Conservation (phyloP, 2,329 filamentous ascomycete genomes). For the Paradendryphiella salina region DNA sequence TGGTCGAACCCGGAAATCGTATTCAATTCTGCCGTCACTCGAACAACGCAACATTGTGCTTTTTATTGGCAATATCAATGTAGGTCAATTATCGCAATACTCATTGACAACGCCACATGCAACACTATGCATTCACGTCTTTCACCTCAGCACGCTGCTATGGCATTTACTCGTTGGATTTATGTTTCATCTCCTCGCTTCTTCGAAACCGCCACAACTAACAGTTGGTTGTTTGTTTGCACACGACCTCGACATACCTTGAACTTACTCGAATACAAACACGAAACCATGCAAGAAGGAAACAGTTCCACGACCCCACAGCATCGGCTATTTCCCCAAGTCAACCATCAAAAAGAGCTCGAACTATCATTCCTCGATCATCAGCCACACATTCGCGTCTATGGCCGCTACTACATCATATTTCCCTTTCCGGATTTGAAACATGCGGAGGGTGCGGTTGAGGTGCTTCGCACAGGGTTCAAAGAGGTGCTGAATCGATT, state of each 20-base stretch:
- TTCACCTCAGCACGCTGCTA: neutral
- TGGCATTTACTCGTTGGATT: neutral
- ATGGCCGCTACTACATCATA: conserved; percentile 20
- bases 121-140: neutral
- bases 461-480: conserved; percentile 15
- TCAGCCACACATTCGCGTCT: conserved; percentile 20
- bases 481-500: conserved; percentile 14
- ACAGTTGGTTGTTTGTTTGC: neutral
- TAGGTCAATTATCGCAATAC: neutral
- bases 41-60: neutral
- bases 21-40: neutral
- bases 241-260: no score
- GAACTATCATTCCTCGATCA: conserved; percentile 24
- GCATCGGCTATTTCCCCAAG: neutral
- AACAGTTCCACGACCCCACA: neutral
- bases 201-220: neutral
- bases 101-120: neutral
- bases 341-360: conserved; percentile 7
- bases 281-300: neutral
- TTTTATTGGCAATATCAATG: neutral
- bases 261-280: neutral
- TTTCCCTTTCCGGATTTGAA: conserved; percentile 21
- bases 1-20: neutral
- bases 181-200: neutral
- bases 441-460: conserved; percentile 13